A percentile compares a stretch with the other conserved stretches of the same genome.
Evolutionary conservation across 2,329 filamentous ascomycete species (phyloP).

Genomic region (Malbranchea zuffiana): DNA sequence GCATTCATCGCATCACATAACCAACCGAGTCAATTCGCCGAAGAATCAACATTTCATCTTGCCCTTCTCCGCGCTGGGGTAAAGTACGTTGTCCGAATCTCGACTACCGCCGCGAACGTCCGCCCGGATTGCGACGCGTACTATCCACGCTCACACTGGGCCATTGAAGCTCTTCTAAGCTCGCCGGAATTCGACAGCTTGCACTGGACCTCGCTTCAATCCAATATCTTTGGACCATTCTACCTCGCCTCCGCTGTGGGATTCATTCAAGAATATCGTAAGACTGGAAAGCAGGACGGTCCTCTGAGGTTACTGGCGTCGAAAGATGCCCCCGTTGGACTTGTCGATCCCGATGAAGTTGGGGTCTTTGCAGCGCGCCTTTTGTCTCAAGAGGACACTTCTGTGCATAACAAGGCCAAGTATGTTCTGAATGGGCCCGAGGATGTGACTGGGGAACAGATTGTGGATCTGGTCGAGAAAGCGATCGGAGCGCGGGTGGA

Average conservation of each 20-base stretch:
- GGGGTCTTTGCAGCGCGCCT: conserved; percentile 30
- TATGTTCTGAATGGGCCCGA: conserved; percentile 34
- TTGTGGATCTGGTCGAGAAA: conserved; percentile 29
- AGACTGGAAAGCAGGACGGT: conserved; percentile 25
- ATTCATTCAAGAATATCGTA: conserved; percentile 26
- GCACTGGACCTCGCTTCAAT: conserved; percentile 33
- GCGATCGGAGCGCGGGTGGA: conserved; percentile 22
- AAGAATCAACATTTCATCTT: conserved; percentile 31
- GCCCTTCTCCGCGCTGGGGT: conserved; percentile 29
- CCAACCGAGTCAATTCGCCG: conserved; percentile 30
- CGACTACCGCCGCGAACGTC: conserved; percentile 30
- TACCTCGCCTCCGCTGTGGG: conserved; percentile 19
- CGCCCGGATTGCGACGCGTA: conserved; percentile 26
- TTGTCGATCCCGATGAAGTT: conserved; percentile 26
- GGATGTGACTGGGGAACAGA: conserved; percentile 28
- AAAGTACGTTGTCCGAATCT: conserved; percentile 36
- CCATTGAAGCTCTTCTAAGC: conserved; percentile 30
- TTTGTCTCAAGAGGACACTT: conserved; percentile 21
- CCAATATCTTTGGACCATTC: conserved; percentile 25
- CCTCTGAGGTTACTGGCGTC: conserved; percentile 21
- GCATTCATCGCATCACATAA: conserved; percentile 34
- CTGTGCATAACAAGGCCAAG: conserved; percentile 23
- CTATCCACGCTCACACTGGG: conserved; percentile 34
- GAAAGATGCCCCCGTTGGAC: conserved; percentile 22
- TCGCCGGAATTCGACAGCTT: conserved; percentile 28